Evolutionary conservation across 2,329 filamentous ascomycete genomes (phyloP), one percentile per base, ranked within the genome.

Genomic region (Neonectria faginata): DNA sequence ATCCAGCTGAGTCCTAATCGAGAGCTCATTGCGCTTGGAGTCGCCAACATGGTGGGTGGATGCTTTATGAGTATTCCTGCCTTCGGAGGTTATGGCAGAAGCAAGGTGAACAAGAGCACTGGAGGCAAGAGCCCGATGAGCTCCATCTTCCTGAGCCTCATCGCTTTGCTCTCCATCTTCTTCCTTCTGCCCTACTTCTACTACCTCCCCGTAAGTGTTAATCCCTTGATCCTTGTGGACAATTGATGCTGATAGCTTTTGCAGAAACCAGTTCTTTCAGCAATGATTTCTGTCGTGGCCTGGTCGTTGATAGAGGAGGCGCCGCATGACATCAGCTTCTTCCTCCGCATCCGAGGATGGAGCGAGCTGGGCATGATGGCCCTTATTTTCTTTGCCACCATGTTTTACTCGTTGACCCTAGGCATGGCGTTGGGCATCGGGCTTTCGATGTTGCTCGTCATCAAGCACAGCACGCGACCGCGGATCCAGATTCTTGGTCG

Each of bases 401-500:
- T 98, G 66, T 95, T 98, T 80, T 98, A 97, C 85, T 97, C 95
- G 1, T 86, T 99, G 9, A 93, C 95, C 52, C 85, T 97, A 20
- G 96, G 96, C 52, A 98, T 99, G 79, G 94, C 94, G 5, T 90
- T 97, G 42, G 96, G 96, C 39, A 94, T 99, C 63, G 94, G 94
- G 2, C 85, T 99, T 9, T 97, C 94, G 5, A 84, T 98, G 11
- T 84, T 99, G 11, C 91, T 94, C 64, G 92, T 99, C 55, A 93
- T 99, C 76, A 90, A 91, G 61, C 94, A 98, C 80, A 90, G 92
- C 48, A 98, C 96, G 0, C 90, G 95, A 14, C 94, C 96, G 7
- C 91, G 96, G 33, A 99, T 99, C 67, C 94, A 98, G 79, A 99
- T 99, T 76, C 84, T 99, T 0, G 96, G 96, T 39, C 92, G 95